Conservation (phyloP, 192 early-diverging fungal species). For the Linderina pennispora region DNA sequence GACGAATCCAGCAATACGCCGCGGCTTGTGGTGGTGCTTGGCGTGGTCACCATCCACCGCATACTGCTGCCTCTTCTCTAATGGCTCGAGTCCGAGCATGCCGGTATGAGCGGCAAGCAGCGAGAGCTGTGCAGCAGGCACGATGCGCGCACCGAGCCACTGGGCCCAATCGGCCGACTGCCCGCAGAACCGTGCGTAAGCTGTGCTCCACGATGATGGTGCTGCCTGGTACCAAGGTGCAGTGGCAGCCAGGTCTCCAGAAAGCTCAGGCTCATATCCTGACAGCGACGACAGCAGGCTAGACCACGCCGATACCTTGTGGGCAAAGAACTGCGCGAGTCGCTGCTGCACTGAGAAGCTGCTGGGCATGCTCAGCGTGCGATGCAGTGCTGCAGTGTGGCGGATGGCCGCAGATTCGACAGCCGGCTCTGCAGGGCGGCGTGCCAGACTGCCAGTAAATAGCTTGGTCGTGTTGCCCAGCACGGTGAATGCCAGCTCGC, state of each 20-base stretch:
- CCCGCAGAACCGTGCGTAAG: conserved; percentile 27
- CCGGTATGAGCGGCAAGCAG: conserved; percentile 17
- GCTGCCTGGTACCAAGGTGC: conserved; percentile 2
- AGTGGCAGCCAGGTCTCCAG: not conserved
- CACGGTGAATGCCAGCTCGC: conserved; percentile 33
- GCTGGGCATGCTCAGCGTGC: conserved; percentile 5
- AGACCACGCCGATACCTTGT: conserved; percentile 7
- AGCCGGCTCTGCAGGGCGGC: not conserved
- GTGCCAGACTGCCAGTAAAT: conserved; percentile 22
- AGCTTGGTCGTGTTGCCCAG: conserved; percentile 21
- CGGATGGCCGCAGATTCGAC: not conserved
- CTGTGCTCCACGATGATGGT: conserved; percentile 28
- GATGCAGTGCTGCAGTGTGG: conserved; percentile 3
- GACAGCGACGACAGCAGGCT: not conserved
- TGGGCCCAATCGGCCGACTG: conserved; percentile 29
- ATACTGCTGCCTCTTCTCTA: conserved; percentile 15
- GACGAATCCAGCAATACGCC: conserved; percentile 36
- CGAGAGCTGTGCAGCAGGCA: conserved; percentile 2
- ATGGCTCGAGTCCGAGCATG: conserved; percentile 16
- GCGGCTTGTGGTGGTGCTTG: no score
- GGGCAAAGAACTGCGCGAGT: conserved; percentile 16
- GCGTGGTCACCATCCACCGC: not conserved
- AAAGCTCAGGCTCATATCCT: no score
- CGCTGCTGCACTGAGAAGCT: conserved; percentile 2
- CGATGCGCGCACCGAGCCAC: conserved; percentile 33